These are phyloP conservation scores for Fusarium mangiferae DNA, from an alignment of 2,329 filamentous ascomycete species.

Conservation along the genomic window DNA sequence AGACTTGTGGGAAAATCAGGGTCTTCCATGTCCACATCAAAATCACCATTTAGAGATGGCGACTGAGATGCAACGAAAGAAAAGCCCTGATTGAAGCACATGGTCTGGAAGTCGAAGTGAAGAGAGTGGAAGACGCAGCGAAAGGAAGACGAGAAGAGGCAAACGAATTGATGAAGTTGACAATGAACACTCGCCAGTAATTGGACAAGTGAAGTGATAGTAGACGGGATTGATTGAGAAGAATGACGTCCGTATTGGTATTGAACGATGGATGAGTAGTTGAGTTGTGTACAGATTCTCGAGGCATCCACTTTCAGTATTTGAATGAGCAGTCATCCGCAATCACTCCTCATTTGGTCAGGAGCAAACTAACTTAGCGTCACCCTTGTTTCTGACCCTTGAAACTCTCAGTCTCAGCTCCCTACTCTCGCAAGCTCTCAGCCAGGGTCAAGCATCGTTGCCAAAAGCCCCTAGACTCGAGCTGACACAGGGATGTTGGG, in stretches of 20 bases:
- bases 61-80: background rate
- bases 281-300: background rate
- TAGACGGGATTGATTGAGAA: accelerated
- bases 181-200: background rate
- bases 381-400: too few species aligned
- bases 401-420: too few species aligned
- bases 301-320: background rate
- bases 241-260: background rate
- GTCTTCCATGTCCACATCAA: background rate
- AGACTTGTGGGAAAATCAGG: background rate
- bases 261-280: background rate
- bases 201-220: accelerated
- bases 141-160: background rate
- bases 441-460: too few species aligned
- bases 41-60: background rate
- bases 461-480: too few species aligned
- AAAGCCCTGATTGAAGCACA: background rate
- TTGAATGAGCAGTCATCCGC: background rate
- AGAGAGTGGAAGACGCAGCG: background rate
- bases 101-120: background rate
- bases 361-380: too few species aligned
- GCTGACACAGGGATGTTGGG: too few species aligned
- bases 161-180: background rate
- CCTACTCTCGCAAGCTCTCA: too few species aligned
- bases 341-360: background rate